Base-by-base conservation (phyloP, 352 stramenopile species). In the Pythium folliculosum region DNA sequence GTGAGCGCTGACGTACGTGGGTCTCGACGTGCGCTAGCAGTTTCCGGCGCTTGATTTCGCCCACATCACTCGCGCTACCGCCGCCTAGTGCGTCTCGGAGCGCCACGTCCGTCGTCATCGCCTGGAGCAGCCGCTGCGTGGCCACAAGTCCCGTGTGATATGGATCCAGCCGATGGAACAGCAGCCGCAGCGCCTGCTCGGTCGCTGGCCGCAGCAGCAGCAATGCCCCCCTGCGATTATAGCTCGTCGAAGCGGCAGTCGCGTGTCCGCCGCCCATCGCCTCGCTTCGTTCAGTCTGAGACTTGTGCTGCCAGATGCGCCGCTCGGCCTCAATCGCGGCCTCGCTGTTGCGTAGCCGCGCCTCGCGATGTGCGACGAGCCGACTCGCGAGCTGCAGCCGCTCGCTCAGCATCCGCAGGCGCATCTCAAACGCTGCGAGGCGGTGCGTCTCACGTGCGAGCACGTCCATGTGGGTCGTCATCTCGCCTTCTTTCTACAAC, bases 161-260 rank as follows among this genome's bases (percentile, higher is more conserved):
- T 32, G 77, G 65, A 65, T 93, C 85, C 5, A 94, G 63, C 27
- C 77, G 71, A 37, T 91, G 85, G 67, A 94, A 94, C 13, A 91
- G 58, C 3, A 73, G 25, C 6, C 83, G 83, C 1, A 91, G 59
- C 13, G 81, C 80, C 25, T 70, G 53, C 58, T 94, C 83, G 1
- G 80, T 89, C 44, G 62, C 65, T n/a, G 74, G 76, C 25, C 80
- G 77, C 9, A 91, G 68, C 12, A 76, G 44, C 32, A 59, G 51
- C 17, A 63, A 21, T 5, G 23, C 25, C 9, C 53, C 17, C 13
- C 67, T 73, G 7, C 52, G 47, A 14, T 47, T 59, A 7, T 51
- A 12, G 19, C 17, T 27, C 45, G 77, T 76, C 47, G 16, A 52
- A 17, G 35, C 27, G 3, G 23, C 27, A 0, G 1, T 7, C 38